Conservation (phyloP, 169 alveolate species). For the Eimeria falciformis region DNA sequence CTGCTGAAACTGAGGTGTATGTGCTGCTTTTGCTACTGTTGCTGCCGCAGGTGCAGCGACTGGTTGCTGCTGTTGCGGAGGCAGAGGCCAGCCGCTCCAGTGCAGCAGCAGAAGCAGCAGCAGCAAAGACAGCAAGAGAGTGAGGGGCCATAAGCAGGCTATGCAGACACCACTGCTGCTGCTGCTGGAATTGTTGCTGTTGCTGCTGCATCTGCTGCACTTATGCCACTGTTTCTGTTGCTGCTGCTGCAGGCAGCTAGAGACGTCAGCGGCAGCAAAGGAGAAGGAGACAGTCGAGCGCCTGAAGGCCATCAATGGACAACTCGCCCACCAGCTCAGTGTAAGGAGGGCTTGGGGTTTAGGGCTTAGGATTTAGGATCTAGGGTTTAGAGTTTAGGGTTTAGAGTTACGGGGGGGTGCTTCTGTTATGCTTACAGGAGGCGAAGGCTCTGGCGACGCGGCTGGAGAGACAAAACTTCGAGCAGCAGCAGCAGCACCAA, state of each 20-base stretch:
- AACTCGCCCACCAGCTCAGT: constrained; percentile 17
- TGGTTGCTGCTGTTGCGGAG: constrained; percentile 4
- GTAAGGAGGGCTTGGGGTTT: constrained; percentile 50
- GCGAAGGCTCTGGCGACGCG: constrained; percentile 33
- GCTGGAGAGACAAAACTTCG: constrained; percentile 49
- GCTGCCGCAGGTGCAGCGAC: constrained; percentile 43
- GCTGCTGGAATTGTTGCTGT: neutral
- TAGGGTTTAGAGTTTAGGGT: constrained; percentile 46
- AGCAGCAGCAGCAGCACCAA: constrained; percentile 66
- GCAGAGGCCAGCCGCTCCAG: constrained; percentile 28
- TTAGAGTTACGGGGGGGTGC: neutral
- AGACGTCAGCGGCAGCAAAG: constrained; percentile 18
- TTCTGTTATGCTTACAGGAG: neutral
- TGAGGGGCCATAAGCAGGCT: neutral
- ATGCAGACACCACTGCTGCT: neutral
- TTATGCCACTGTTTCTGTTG: neutral
- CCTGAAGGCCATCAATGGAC: constrained; percentile 34
- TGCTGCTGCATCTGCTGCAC: constrained; percentile 30
- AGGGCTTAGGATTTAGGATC: constrained; percentile 33
- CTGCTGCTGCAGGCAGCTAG: constrained; percentile 50
- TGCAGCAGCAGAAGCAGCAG: constrained; percentile 29
- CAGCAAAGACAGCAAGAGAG: constrained; percentile 28
- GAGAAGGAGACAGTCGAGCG: constrained; percentile 30
- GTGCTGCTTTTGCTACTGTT: constrained; percentile 3
- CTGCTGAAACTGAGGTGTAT: neutral